Evolutionary conservation across 2,329 filamentous ascomycete genomes (phyloP).

Genomic region (Aspergillus pseudoglaucus): DNA sequence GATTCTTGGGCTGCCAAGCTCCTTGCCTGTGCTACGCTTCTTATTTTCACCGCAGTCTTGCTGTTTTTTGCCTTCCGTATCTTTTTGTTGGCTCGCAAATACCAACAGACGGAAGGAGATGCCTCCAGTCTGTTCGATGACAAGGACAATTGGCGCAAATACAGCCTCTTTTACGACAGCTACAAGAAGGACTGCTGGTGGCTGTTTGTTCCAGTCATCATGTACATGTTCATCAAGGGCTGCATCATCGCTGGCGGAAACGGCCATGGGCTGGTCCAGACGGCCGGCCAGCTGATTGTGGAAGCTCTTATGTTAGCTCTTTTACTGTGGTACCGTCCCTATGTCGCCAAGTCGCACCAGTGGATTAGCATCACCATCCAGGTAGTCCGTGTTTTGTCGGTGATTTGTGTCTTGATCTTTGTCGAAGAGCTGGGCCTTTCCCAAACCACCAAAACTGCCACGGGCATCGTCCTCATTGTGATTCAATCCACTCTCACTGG

Average conservation of each 20-base stretch:
- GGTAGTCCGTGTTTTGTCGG: slow-evolving; percentile 78
- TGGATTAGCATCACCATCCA: slow-evolving; percentile 92
- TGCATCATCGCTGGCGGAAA: slow-evolving; percentile 77
- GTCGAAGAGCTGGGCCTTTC: slow-evolving; percentile 86
- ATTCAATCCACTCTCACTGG: slow-evolving; percentile 80
- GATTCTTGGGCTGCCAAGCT: slow-evolving; percentile 90
- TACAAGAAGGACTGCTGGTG: slow-evolving; percentile 97
- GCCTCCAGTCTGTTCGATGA: slow-evolving; percentile 70
- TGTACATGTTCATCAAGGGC: slow-evolving; percentile 88
- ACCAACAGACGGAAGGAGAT: slow-evolving; percentile 71
- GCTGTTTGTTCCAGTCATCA: slow-evolving; percentile 82
- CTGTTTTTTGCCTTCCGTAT: slow-evolving; percentile 80
- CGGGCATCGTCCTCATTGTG: slow-evolving; percentile 87
- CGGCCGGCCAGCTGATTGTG: slow-evolving; percentile 69
- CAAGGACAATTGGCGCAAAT: slow-evolving; percentile 87
- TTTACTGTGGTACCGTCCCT: slow-evolving; percentile 79
- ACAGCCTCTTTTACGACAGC: slow-evolving; percentile 93
- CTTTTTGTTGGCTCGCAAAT: slow-evolving; percentile 64
- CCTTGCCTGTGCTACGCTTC: slow-evolving; percentile 75
- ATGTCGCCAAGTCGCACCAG: slow-evolving; percentile 77
- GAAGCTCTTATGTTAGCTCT: slow-evolving; percentile 73
- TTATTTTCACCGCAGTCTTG: slow-evolving; percentile 73
- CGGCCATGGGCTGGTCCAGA: slow-evolving; percentile 77
- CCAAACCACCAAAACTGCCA: slow-evolving; percentile 89
- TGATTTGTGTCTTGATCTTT: slow-evolving; percentile 83